Conservation (phyloP, 202 grass and related monocot species). For the Dendrocalamus latiflorus region DNA sequence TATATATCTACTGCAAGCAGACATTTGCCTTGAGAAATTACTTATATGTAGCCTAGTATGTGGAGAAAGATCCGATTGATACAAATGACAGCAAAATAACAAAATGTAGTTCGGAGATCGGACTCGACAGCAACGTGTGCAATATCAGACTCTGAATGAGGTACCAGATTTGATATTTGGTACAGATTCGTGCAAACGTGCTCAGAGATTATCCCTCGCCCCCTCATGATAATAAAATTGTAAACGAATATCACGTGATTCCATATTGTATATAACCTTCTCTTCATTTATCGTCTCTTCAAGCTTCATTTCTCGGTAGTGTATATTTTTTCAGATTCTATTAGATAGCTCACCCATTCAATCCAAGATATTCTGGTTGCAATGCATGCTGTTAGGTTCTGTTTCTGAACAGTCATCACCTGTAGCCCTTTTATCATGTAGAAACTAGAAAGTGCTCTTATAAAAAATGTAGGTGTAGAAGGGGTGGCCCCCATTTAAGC, state of each 20-base stretch:
- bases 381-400: neutral
- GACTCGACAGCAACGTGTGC: neutral
- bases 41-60: neutral
- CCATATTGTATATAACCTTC: neutral
- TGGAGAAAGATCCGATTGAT: neutral
- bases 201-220: neutral
- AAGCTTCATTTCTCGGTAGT: neutral
- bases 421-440: neutral
- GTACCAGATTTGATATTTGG: neutral
- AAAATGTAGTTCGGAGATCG: neutral
- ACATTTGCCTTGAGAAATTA: neutral
- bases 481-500: no score
- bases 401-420: neutral
- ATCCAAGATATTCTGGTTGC: conserved; percentile 5
- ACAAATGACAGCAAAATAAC: neutral
- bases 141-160: neutral
- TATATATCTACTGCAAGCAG: neutral
- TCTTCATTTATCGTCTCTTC: neutral
- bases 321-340: neutral
- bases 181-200: neutral
- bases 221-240: neutral
- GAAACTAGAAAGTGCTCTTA: neutral
- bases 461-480: neutral
- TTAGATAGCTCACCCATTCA: neutral
- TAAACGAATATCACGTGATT: neutral